Base-by-base conservation (phyloP, 1,284 basidiomycete species). In the Amylostereum areolatum region DNA sequence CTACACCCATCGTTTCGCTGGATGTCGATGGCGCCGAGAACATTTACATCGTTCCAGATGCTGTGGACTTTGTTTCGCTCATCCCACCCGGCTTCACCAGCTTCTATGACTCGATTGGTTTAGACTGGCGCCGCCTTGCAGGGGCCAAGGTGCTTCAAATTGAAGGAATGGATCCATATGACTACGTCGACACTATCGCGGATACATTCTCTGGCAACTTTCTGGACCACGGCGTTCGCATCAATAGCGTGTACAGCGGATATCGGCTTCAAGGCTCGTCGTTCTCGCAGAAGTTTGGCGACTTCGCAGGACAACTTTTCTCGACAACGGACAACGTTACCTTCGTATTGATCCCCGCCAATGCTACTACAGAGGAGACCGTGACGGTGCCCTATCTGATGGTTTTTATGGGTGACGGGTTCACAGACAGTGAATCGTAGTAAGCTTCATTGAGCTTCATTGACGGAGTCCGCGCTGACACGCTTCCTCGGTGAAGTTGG, bases 161-260 rank as follows among this genome's bases (percentile, higher is more conserved):
- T 49, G 75, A 78, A 52, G 80, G 76, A 36, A 61, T 72, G 57
- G 68, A 75, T 49, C 69, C 80, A 8, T 82, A 75, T 55, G 70
- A 68, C 48, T 83, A 82, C 57, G 74, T 80, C 43, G 77, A 80
- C 56, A 57, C 64, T 37, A 74, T 83, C 47, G 81, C 82, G 3
- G 66, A 65, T 44, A 82, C 78, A 1, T 72, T 79, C 25, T 75
- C 77, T 2, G 80, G 81, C 7, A 83, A 82, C 60, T 83, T 77
- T 58, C 64, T 84, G 32, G 80, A 83, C 57, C 80, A 81, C 50
- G 76, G 76, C 35, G 73, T 83, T 39, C 74, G 81, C 47, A 77
- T 83, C 34, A 84, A 84, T 64, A 80, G 77, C 45, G 81, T 77
- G 7, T 80, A 80, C 63, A 75, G 72, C 25, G 78, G 77, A 55